phyloP scores from a whole-genome alignment of 495 filamentous ascomycete genomes.

The Penicillium manginii region DNA sequence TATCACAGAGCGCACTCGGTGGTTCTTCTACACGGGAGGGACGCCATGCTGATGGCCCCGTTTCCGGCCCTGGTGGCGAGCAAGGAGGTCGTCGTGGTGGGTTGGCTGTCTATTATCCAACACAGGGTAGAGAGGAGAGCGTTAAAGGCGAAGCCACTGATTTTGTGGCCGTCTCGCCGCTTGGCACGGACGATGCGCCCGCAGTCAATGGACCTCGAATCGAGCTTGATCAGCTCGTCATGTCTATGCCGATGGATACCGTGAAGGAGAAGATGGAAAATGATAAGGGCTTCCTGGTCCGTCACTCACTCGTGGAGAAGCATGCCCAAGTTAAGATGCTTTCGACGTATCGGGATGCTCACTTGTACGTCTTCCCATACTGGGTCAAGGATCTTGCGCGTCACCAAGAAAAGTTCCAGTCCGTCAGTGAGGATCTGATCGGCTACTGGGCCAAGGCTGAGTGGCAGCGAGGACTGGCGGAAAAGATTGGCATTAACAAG shows the following conservation, averaged over 20 bases:
- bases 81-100: slow-evolving; percentile 69
- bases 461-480: slow-evolving; percentile 81
- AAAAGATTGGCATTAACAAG: slow-evolving; percentile 73
- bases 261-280: slow-evolving; percentile 77
- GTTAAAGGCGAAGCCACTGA: slow-evolving; percentile 91
- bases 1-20: slow-evolving; percentile 70
- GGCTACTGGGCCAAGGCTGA: slow-evolving; percentile 93
- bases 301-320: slow-evolving; percentile 70
- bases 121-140: slow-evolving; percentile 67
- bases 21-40: slow-evolving; percentile 35
- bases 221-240: slow-evolving; percentile 67
- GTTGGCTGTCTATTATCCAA: slow-evolving; percentile 86
- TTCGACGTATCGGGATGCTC: slow-evolving; percentile 81
- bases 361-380: slow-evolving; percentile 89
- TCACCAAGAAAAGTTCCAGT: slow-evolving; percentile 78
- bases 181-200: slow-evolving; percentile 52
- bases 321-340: slow-evolving; percentile 77
- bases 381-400: slow-evolving; percentile 87
- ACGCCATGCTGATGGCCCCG: slow-evolving; percentile 35
- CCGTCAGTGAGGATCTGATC: slow-evolving; percentile 86
- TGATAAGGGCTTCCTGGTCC: slow-evolving; percentile 69
- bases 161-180: slow-evolving; percentile 74
- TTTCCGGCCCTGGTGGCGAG: slow-evolving; percentile 52
- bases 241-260: slow-evolving; percentile 80
- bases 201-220: slow-evolving; percentile 54